Percentiles rank a stretch among this genome's conserved stretches.
These are phyloP conservation scores for Strigomonas culicis DNA, from an alignment of 208 protist genomes.

Conservation along the genomic window DNA sequence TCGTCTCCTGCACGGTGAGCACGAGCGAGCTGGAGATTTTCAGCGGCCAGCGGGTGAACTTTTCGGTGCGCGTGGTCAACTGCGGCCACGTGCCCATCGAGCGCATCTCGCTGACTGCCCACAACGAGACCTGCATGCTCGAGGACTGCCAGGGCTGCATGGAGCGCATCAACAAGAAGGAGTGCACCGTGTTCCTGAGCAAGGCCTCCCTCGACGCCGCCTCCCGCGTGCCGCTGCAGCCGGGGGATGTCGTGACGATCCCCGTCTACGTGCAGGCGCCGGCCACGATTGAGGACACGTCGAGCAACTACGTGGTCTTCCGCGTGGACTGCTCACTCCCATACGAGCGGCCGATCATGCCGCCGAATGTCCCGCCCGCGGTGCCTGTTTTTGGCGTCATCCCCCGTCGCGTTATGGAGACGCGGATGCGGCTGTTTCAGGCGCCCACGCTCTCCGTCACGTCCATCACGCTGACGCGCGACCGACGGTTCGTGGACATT, in stretches of 20 bases:
- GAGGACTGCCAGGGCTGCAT: conserved; percentile 81
- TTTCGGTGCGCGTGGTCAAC: conserved; percentile 73
- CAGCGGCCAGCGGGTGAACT: conserved; percentile 61
- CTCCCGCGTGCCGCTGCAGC: conserved; percentile 35
- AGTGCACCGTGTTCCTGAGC: conserved; percentile 47
- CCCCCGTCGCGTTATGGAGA: conserved; percentile 77
- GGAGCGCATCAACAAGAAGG: conserved; percentile 44
- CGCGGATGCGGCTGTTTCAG: conserved; percentile 77
- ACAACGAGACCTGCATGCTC: conserved; percentile 78
- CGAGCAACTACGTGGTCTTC: conserved; percentile 69
- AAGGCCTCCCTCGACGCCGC: conserved; percentile 39
- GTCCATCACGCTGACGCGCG: conserved; percentile 49
- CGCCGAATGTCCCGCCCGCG: conserved; percentile 59
- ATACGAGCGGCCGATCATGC: conserved; percentile 51
- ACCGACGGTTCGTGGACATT: conserved; percentile 72
- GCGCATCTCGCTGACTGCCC: conserved; percentile 64
- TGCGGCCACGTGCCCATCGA: conserved; percentile 58
- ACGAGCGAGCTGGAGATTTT: conserved; percentile 78
- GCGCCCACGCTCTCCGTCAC: conserved; percentile 58
- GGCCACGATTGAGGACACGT: conserved; percentile 33
- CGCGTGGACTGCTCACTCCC: conserved; percentile 68
- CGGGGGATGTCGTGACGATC: conserved; percentile 60
- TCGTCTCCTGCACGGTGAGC: conserved; percentile 69
- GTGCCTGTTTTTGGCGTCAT: conserved; percentile 88
- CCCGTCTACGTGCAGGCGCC: conserved; percentile 55